Evolutionary conservation across 2,329 filamentous ascomycete species (phyloP).

Genomic region (Penicillium sp.): DNA sequence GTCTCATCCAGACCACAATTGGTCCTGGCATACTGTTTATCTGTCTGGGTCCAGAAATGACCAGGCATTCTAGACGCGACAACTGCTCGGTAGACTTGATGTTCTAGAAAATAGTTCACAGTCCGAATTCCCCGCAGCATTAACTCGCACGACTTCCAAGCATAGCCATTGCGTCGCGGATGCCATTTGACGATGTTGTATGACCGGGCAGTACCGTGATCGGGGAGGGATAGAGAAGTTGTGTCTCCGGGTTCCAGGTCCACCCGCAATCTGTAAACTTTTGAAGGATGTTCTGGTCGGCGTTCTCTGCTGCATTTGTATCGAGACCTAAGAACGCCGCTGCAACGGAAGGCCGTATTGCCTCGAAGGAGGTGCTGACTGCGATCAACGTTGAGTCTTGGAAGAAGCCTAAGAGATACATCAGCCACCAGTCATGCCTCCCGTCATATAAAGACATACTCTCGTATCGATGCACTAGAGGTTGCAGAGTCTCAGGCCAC

Average conservation of each 20-base stretch:
- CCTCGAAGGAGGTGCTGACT: conserved; percentile 37
- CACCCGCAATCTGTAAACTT: conserved; percentile 35
- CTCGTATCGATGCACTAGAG: conserved; percentile 33
- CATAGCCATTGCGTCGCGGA: conserved; percentile 33
- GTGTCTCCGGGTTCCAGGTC: conserved; percentile 34
- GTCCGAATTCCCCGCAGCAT: conserved; percentile 3
- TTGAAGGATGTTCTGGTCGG: conserved; percentile 27
- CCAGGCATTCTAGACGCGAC: conserved; percentile 3
- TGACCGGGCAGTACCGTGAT: conserved; percentile 15
- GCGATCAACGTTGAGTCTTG: conserved; percentile 36
- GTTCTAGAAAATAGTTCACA: background rate
- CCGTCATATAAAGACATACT: conserved; percentile 22
- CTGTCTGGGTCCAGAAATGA: background rate
- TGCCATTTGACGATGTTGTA: conserved; percentile 19
- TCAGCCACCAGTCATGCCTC: background rate
- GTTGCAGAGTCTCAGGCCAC: conserved; percentile 32
- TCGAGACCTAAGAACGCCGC: conserved; percentile 37
- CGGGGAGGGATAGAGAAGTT: conserved; percentile 32
- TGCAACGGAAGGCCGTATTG: conserved; percentile 34
- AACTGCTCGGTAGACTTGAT: too few relatives aligned
- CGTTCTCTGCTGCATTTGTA: conserved; percentile 20
- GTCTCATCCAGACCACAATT: conserved; percentile 5
- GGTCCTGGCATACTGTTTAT: conserved; percentile 4
- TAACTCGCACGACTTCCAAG: conserved; percentile 27
- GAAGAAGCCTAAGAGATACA: conserved; percentile 29